Conservation (phyloP, 148 eudicot species). For the Nepenthes mirabilis region DNA sequence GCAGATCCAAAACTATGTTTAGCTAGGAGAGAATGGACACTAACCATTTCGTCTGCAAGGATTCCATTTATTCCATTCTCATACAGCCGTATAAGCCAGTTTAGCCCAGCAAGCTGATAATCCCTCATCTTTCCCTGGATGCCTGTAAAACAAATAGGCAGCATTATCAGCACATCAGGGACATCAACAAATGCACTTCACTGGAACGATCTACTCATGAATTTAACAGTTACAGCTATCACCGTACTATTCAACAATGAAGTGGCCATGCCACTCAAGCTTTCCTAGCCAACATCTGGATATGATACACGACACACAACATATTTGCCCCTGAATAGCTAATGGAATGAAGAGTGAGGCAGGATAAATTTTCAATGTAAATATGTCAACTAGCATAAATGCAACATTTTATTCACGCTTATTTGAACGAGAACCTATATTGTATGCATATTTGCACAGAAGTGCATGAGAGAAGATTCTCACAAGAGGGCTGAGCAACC, state of each 20-base stretch:
- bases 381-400: no score
- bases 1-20: neutral
- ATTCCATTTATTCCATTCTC: conserved; percentile 99
- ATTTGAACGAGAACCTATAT: no score
- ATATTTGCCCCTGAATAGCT: no score
- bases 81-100: conserved; percentile 90
- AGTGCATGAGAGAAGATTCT: conserved; percentile 7
- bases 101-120: conserved; percentile 96
- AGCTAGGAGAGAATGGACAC: neutral
- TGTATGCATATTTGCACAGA: neutral
- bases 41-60: conserved; percentile 98
- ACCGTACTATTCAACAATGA: no score
- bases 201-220: no score
- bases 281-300: no score
- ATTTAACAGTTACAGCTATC: no score
- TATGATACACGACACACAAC: no score
- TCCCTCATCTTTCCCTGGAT: conserved; percentile 99
- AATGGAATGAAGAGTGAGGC: no score
- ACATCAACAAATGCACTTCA: neutral
- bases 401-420: neutral
- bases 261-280: no score
- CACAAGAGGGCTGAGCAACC: conserved; percentile 85
- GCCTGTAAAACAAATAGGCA: conserved; percentile 29
- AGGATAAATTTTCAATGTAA: no score
- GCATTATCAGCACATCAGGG: neutral